Conservation (phyloP, 495 filamentous ascomycete genomes). For the Daldinia loculata region DNA sequence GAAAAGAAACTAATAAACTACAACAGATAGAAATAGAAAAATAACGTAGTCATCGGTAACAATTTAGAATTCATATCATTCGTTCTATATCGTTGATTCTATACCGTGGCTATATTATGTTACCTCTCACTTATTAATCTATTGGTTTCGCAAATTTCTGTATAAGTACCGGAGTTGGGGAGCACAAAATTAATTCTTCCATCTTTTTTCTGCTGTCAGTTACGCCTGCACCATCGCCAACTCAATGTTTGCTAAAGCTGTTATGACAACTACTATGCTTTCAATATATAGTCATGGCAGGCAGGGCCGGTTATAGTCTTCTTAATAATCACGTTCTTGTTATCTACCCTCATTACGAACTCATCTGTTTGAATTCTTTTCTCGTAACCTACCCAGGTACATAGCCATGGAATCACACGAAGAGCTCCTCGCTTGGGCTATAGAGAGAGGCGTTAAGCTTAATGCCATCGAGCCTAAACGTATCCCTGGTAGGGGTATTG, state of each 20-base stretch:
- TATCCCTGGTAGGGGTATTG: conserved; percentile 73
- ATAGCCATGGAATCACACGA: conserved; percentile 51
- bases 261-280: conserved; percentile 9
- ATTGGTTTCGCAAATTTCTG: conserved; percentile 3
- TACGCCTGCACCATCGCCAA: conserved; percentile 9
- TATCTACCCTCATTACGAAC: neutral
- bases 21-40: too few relatives aligned
- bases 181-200: conserved; percentile 23
- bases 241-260: conserved; percentile 9
- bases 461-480: conserved; percentile 66
- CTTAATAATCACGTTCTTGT: neutral
- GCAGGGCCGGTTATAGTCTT: conserved; percentile 10
- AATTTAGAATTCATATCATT: neutral
- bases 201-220: conserved; percentile 3
- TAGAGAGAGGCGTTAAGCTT: conserved; percentile 62
- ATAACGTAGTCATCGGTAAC: neutral
- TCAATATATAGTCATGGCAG: conserved; percentile 12
- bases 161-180: conserved; percentile 28
- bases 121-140: neutral
- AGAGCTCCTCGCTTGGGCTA: conserved; percentile 70
- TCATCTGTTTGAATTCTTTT: neutral
- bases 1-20: neutral
- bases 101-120: neutral
- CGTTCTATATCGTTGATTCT: neutral
- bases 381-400: neutral